Evolutionary conservation across 2,329 filamentous ascomycete species (phyloP).

Genomic region (Fusarium redolens): DNA sequence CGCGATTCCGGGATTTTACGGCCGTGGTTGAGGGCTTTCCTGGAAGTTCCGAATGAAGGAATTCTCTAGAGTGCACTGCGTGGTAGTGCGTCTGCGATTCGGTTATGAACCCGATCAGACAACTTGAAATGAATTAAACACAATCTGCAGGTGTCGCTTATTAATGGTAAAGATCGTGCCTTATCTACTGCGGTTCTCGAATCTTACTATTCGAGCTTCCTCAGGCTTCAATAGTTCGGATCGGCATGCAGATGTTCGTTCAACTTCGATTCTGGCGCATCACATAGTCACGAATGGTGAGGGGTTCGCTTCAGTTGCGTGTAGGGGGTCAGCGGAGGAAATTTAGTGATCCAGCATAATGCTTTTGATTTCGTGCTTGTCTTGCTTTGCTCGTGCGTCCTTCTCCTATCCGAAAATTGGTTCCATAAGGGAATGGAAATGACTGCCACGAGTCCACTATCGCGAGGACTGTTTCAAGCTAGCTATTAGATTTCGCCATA

Average conservation of each 20-base stretch:
- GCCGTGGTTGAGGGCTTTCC: slow-evolving; percentile 7
- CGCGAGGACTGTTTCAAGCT: slow-evolving; percentile 50
- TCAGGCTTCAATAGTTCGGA: slow-evolving; percentile 5
- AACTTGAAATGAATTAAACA: not conserved
- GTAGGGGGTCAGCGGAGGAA: slow-evolving; percentile 13
- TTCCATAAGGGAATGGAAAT: slow-evolving; percentile 42
- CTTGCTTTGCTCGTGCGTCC: slow-evolving; percentile 44
- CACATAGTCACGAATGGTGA: slow-evolving; percentile 28
- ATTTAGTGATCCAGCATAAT: slow-evolving; percentile 43
- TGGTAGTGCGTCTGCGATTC: slow-evolving; percentile 3
- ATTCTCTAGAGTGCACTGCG: not conserved
- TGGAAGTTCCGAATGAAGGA: slow-evolving; percentile 18
- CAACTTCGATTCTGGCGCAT: slow-evolving; percentile 18
- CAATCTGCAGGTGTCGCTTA: not conserved
- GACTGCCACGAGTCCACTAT: slow-evolving; percentile 46
- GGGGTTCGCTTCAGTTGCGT: slow-evolving; percentile 26
- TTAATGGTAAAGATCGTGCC: not conserved
- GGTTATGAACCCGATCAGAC: slow-evolving; percentile 14
- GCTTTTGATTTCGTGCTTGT: slow-evolving; percentile 49
- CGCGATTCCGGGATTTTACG: slow-evolving; percentile 29
- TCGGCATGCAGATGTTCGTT: not conserved
- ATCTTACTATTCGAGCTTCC: not conserved
- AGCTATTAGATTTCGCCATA: slow-evolving; percentile 53
- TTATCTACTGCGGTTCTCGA: slow-evolving; percentile 2
- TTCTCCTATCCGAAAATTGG: slow-evolving; percentile 41